Base-by-base conservation (phyloP, 208 protist species). In the Angomonas desouzai region DNA sequence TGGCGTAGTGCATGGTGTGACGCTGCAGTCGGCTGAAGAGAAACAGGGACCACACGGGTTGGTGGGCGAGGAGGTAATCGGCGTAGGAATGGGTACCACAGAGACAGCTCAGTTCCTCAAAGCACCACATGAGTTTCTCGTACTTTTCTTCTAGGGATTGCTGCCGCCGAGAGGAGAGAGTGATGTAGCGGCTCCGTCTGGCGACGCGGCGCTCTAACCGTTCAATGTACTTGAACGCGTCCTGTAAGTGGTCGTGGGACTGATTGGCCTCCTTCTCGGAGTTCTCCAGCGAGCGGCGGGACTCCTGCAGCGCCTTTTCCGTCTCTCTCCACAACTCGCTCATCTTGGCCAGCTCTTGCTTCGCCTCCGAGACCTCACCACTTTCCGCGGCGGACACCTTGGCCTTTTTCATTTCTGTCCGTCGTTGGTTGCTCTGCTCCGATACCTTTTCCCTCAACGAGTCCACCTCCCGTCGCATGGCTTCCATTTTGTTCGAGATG, bases 61-160 rank as follows among this genome's bases (percentile, higher is more conserved):
- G 55, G 7, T 77, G 62, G 2, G 77, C 76, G 11, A 95, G 70
- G 25, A 92, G 70, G 48, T 72, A 82, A 62, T 92, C 89, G 13
- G 68, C 79, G 70, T 91, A 95, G 18, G 86, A 93, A 69, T 91
- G 68, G 3, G 62, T 71, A 13, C 89, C 86, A 40, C 63, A 64
- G 23, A 95, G 51, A 22, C 68, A 79, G 47, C 83, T 77, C n/a
- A 93, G 47, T 66, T 95, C 89, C 38, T 85, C 53, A 25, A 79
- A 72, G 68, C 84, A 91, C 89, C 86, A 93, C 75, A 89, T 80
- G 16, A 95, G 69, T 67, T 95, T 95, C 60, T 90, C 82, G 64
- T 93, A 93, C 72, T 92, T 92, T 64, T 95, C 85, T 68, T 94
- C 81, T 18, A 91, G 70, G 0, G 89, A 94, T 13, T 36, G 40